These are phyloP conservation scores for Casuarina cunninghamiana DNA, from an alignment of 306 rosid genomes.

Conservation along the genomic window DNA sequence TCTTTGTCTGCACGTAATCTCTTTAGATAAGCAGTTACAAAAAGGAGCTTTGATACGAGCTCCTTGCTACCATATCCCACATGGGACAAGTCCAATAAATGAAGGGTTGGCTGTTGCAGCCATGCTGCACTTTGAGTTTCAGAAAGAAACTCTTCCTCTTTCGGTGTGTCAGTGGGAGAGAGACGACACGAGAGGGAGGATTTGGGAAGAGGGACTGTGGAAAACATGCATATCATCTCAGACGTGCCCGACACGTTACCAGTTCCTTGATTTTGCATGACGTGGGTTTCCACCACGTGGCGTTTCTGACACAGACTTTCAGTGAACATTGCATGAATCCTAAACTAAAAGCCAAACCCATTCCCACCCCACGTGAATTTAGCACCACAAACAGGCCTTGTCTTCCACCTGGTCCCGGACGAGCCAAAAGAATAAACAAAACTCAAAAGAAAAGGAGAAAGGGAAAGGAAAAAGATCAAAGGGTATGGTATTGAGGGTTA, in stretches of 20 bases:
- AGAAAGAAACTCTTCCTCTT: too few species aligned
- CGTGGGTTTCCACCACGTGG: slow-evolving; percentile 47
- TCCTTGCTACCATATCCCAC: slow-evolving; percentile 22
- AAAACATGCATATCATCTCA: slow-evolving; percentile 45
- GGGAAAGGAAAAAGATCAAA: background rate
- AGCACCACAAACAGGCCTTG: background rate
- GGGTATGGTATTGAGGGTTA: background rate
- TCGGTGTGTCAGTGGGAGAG: background rate
- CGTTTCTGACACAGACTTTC: background rate
- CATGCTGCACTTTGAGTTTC: slow-evolving; percentile 21
- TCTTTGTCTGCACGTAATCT: background rate
- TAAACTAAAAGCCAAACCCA: background rate
- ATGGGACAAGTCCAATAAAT: slow-evolving; percentile 27
- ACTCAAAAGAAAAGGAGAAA: background rate
- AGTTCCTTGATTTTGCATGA: slow-evolving; percentile 37
- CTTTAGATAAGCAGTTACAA: slow-evolving; percentile 30
- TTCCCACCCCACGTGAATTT: background rate
- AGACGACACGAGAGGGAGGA: slow-evolving; percentile 8
- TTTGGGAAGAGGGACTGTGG: slow-evolving; percentile 14
- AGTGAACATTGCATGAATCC: background rate
- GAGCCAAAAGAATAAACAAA: background rate
- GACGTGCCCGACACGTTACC: slow-evolving; percentile 55
- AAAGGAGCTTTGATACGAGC: slow-evolving; percentile 1
- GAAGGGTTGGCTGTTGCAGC: background rate
- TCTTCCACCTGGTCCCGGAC: background rate